Conservation (phyloP, 805 yeast species). For the Tetrapisispora nanseiensis region DNA sequence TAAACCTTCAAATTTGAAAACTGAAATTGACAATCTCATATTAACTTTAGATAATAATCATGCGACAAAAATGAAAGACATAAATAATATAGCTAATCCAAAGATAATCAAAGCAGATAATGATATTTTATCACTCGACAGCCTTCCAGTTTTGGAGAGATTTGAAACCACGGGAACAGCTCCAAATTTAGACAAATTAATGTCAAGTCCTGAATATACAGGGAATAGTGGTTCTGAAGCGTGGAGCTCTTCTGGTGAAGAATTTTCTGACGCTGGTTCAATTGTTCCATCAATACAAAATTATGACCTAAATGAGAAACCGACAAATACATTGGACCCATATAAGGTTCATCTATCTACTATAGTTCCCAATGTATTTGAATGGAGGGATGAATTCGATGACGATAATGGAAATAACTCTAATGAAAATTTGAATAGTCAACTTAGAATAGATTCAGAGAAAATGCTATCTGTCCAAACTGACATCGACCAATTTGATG, state of each 20-base stretch:
- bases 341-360: neutral
- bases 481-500: constrained; percentile 1
- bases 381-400: constrained; percentile 1
- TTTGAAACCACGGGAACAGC: constrained; percentile 1
- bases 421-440: too few species aligned
- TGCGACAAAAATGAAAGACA: constrained; percentile 4
- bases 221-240: constrained; percentile 14
- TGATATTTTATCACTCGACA: neutral
- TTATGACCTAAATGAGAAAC: neutral
- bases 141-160: constrained; percentile 5
- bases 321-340: neutral
- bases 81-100: neutral
- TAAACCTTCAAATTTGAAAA: constrained; percentile 5
- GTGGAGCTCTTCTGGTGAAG: constrained; percentile 21
- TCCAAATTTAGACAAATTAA: constrained; percentile 6
- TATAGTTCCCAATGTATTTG: neutral
- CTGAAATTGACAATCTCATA: constrained; percentile 16
- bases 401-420: neutral
- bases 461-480: constrained; percentile 1
- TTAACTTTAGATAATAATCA: constrained; percentile 5
- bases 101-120: constrained; percentile 1
- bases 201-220: constrained; percentile 22
- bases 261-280: constrained; percentile 8
- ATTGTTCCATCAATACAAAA: neutral
- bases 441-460: too few species aligned